Conservation (phyloP, 306 rosid species). For the Prunus kanzakura region DNA sequence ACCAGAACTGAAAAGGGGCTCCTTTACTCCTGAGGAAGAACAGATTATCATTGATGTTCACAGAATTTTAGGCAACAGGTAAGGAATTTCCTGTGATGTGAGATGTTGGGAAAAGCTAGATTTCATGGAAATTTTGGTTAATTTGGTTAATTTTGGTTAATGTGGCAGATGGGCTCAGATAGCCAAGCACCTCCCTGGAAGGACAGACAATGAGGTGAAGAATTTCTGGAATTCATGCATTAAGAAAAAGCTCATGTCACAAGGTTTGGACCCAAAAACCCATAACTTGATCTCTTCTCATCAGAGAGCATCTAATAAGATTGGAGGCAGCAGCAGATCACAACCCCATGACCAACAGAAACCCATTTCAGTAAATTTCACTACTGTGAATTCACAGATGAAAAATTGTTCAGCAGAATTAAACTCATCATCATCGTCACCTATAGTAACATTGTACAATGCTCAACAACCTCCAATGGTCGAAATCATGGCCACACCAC, state of each 20-base stretch:
- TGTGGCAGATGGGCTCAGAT: slow-evolving; percentile 49
- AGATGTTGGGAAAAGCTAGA: too few species aligned
- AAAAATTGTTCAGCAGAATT: neutral
- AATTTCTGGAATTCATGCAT: slow-evolving; percentile 58
- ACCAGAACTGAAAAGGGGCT: slow-evolving; percentile 52
- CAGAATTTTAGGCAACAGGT: slow-evolving; percentile 54
- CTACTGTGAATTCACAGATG: slow-evolving; percentile 9
- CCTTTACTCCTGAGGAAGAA: slow-evolving; percentile 48
- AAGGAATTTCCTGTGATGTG: neutral
- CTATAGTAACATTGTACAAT: slow-evolving; percentile 6
- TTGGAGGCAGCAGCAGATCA: neutral
- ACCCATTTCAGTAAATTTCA: slow-evolving; percentile 16
- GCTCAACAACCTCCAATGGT: neutral
- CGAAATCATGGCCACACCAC: neutral
- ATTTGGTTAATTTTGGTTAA: neutral
- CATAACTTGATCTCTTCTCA: slow-evolving; percentile 37
- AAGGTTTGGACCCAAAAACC: slow-evolving; percentile 54
- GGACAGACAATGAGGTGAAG: slow-evolving; percentile 62
- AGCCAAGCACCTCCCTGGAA: slow-evolving; percentile 54
- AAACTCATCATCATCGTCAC: neutral
- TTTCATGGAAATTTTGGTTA: neutral
- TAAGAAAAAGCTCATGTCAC: slow-evolving; percentile 50
- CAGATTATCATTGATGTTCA: slow-evolving; percentile 52
- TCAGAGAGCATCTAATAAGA: neutral
- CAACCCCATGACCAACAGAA: slow-evolving; percentile 17